A percentile compares a stretch with the other conserved stretches of the same genome.
Evolutionary conservation across 2,329 filamentous ascomycete genomes (phyloP).

Genomic region (Botrytis paeoniae): DNA sequence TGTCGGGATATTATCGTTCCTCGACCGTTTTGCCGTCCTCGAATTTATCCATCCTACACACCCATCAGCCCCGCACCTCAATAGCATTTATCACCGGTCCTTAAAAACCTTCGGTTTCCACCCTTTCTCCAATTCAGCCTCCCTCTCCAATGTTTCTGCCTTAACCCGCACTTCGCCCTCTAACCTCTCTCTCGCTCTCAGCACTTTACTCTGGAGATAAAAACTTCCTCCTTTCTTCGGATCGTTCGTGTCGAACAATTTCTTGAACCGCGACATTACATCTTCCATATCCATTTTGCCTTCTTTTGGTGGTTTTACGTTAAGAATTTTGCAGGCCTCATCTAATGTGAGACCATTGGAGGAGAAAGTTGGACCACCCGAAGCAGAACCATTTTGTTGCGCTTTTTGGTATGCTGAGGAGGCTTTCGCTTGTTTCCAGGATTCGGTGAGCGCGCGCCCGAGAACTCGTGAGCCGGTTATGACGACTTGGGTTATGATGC

Average conservation of each 20-base stretch:
- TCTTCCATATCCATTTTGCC: slow-evolving; percentile 76
- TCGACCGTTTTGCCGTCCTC: background rate
- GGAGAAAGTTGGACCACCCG: slow-evolving; percentile 48
- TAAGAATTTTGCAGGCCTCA: slow-evolving; percentile 95
- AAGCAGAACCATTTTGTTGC: slow-evolving; percentile 56
- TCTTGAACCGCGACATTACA: slow-evolving; percentile 86
- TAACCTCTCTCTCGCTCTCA: slow-evolving; percentile 86
- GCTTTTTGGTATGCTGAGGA: slow-evolving; percentile 78
- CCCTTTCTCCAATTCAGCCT: slow-evolving; percentile 77
- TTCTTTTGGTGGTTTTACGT: slow-evolving; percentile 82
- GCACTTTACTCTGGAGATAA: slow-evolving; percentile 95
- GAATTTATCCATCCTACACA: slow-evolving; percentile 3
- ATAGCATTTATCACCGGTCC: slow-evolving; percentile 56
- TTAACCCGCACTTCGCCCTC: slow-evolving; percentile 78
- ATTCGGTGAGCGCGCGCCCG: slow-evolving; percentile 87
- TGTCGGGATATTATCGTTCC: background rate
- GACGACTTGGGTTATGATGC: slow-evolving; percentile 90
- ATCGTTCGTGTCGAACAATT: slow-evolving; percentile 90
- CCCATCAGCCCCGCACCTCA: slow-evolving; percentile 6
- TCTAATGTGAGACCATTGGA: slow-evolving; percentile 81
- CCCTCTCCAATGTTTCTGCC: slow-evolving; percentile 66
- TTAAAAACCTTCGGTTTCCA: slow-evolving; percentile 97
- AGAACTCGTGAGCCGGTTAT: slow-evolving; percentile 87
- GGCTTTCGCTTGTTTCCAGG: slow-evolving; percentile 91
- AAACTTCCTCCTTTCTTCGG: slow-evolving; percentile 95